Base-by-base conservation (phyloP, 164 flowering plant genomes). In the Aristolochia fimbriata region DNA sequence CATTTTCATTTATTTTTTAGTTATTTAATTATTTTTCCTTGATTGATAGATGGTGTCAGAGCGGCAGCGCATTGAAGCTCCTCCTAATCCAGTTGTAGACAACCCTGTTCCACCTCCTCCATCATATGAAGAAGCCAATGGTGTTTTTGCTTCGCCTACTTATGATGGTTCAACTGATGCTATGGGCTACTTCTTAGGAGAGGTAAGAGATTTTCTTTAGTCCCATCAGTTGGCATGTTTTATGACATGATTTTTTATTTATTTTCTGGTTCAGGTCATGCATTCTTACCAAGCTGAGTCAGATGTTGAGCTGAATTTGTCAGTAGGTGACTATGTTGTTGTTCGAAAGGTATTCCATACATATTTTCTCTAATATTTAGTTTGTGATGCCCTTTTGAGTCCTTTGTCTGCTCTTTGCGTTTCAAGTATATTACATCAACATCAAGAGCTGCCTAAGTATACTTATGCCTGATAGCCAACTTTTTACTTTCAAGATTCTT, bases 301-400 rank as follows among this genome's bases (percentile, higher is more conserved):
- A 30, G 85, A 81, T 58, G 85, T 75, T 55, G 98, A 93, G 83
- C 75, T 93, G 64, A 86, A 67, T 74, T 76, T 93, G 65, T 76
- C 85, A 58, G 57, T 77, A 61, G 97, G 97, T 47, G 98, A 90
- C 65, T 87, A 77, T 65, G 80, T 93, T 62, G 98, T 93, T 61
- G 80, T 93, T 22, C 75, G 98, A 71, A 89, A 93, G 98, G 98
- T 90, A 67, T 47, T 51, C 19, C 9, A 49, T 49, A 45, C 43
- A 17, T 57, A 15, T 31, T 30, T 5, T 25, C 19, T 14, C 37
- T 48, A 15, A 13, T 20, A 17, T 49, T 49, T 49, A 19, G 6
- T 56, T 31, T 24, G 21, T 31, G 15, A 22, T 15, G 4, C 20
- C 11, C 20, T 10, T 30, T 55, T 27, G 12, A 5, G 16, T 9